phyloP scores from a whole-genome alignment of 164 flowering plant species.

The Stephania japonica region DNA sequence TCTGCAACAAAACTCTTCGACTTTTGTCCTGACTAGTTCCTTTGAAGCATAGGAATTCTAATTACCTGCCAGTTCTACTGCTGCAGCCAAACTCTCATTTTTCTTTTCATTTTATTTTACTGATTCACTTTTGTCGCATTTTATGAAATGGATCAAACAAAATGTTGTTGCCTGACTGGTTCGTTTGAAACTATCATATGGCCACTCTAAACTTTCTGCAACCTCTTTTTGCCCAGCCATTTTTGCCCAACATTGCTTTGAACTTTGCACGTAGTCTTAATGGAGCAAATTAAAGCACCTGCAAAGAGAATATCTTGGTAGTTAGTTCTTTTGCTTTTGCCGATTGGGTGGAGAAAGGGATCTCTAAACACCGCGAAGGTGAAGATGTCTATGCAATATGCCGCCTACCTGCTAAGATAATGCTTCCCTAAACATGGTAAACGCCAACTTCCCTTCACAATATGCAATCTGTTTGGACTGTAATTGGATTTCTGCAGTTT shows the following conservation, averaged over 20 bases:
- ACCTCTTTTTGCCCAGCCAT: too few species aligned
- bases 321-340: background rate
- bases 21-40: background rate
- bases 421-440: too few species aligned
- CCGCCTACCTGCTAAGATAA: background rate
- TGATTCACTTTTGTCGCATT: too few species aligned
- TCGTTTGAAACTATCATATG: too few species aligned
- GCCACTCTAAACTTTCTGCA: too few species aligned
- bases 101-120: too few species aligned
- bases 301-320: background rate
- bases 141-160: too few species aligned
- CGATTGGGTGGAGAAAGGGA: background rate
- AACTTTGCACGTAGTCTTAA: background rate
- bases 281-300: background rate
- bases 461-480: too few species aligned
- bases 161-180: background rate
- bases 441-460: background rate
- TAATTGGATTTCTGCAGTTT: too few species aligned
- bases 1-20: background rate
- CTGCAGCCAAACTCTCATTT: too few species aligned
- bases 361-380: background rate
- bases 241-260: background rate
- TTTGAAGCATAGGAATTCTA: too few species aligned
- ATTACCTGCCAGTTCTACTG: too few species aligned
- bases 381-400: background rate